Evolutionary conservation across 2,329 filamentous ascomycete genomes (phyloP).

Genomic region (Colletotrichum godetiae): DNA sequence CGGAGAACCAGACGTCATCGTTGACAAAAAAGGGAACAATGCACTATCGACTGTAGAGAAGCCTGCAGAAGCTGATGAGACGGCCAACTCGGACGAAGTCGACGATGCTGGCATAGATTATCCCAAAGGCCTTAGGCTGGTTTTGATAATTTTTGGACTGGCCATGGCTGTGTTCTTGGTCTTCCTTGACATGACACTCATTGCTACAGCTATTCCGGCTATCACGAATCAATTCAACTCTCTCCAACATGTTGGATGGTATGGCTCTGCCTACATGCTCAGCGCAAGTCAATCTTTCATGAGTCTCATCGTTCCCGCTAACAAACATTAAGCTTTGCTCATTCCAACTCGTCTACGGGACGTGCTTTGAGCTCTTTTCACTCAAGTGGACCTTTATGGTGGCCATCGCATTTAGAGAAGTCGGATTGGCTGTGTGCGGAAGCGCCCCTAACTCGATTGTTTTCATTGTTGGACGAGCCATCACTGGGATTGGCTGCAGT

Average conservation of each 20-base stretch:
- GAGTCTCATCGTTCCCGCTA: background rate
- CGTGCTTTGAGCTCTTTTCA: constrained; percentile 44
- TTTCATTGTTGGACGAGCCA: constrained; percentile 50
- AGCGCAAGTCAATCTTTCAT: constrained; percentile 44
- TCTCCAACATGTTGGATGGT: constrained; percentile 66
- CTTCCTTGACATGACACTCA: constrained; percentile 42
- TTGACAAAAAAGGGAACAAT: background rate
- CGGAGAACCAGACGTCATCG: background rate
- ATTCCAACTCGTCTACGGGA: constrained; percentile 45
- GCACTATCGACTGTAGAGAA: background rate
- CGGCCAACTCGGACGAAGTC: background rate
- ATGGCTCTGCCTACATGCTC: constrained; percentile 59
- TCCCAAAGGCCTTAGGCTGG: constrained; percentile 49
- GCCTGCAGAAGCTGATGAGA: background rate
- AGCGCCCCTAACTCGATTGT: constrained; percentile 44
- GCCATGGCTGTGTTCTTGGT: constrained; percentile 65
- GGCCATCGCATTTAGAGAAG: constrained; percentile 40
- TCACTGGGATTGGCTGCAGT: constrained; percentile 49
- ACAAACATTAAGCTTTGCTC: constrained; percentile 37
- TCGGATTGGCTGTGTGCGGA: constrained; percentile 41
- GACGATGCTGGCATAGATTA: constrained; percentile 13
- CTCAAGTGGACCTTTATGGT: constrained; percentile 42
- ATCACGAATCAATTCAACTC: constrained; percentile 64
- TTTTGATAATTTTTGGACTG: constrained; percentile 59
- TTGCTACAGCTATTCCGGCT: constrained; percentile 53